phyloP scores from a whole-genome alignment of 2,329 filamentous ascomycete species.

The Talaromyces amestolkiae region DNA sequence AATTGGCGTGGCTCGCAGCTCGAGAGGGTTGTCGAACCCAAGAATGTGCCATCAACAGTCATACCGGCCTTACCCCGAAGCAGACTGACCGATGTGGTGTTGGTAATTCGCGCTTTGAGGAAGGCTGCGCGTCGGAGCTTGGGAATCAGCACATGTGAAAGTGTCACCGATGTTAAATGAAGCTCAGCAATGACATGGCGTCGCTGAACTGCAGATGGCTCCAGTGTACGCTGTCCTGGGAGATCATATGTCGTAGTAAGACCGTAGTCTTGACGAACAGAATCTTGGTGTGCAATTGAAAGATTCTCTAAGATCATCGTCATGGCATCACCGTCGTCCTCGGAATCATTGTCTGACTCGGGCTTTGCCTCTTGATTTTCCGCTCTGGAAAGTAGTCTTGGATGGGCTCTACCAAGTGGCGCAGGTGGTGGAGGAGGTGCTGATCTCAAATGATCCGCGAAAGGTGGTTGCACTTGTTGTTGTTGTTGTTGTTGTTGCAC shows the following conservation, averaged over 20 bases:
- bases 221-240: constrained; percentile 38
- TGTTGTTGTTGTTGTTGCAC: background rate
- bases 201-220: constrained; percentile 34
- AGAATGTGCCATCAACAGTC: constrained; percentile 25
- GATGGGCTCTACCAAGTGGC: background rate
- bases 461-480: background rate
- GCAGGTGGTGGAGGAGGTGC: background rate
- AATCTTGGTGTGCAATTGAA: constrained; percentile 30
- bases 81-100: constrained; percentile 26
- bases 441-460: background rate
- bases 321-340: background rate
- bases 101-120: constrained; percentile 40
- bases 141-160: constrained; percentile 40
- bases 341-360: constrained; percentile 10
- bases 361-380: background rate
- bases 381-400: background rate
- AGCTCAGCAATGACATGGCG: constrained; percentile 42
- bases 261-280: constrained; percentile 41
- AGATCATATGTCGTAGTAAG: constrained; percentile 43
- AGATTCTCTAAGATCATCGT: background rate
- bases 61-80: constrained; percentile 17
- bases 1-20: constrained; percentile 28
- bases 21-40: constrained; percentile 29
- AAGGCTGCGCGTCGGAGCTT: constrained; percentile 42
- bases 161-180: constrained; percentile 33